These are phyloP conservation scores for Botrytis hyacinthi DNA, from an alignment of 2,329 filamentous ascomycete genomes.

Conservation along the genomic window DNA sequence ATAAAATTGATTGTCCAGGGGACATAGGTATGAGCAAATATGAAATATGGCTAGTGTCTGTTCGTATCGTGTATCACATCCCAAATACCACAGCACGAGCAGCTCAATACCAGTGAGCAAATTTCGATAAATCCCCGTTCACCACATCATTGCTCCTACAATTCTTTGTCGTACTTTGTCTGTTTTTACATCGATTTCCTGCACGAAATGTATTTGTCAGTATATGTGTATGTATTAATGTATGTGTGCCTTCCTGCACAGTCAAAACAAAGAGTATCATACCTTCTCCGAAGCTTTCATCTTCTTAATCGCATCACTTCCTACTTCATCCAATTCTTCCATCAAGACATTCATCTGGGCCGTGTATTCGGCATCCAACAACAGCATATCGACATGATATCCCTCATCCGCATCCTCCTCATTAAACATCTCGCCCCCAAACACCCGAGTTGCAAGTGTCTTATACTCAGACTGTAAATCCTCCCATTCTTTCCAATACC, in stretches of 20 bases:
- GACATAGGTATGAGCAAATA: not conserved
- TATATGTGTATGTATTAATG: not conserved
- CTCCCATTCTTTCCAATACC: slow-evolving; percentile 36
- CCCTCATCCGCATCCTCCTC: slow-evolving; percentile 20
- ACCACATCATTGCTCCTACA: slow-evolving; percentile 15
- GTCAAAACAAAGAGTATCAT: not conserved
- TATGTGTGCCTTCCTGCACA: not conserved
- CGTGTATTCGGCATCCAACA: slow-evolving; percentile 28
- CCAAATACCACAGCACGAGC: not conserved
- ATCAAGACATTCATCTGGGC: slow-evolving; percentile 26
- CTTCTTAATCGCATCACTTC: slow-evolving; percentile 26
- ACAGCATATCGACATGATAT: slow-evolving; percentile 29
- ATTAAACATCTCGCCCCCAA: slow-evolving; percentile 26
- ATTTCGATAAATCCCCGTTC: not conserved
- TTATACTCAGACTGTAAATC: slow-evolving; percentile 33
- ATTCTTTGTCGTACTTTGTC: slow-evolving; percentile 11
- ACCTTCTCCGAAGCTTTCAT: slow-evolving; percentile 36
- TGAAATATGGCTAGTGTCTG: not conserved
- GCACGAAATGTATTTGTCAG: not conserved
- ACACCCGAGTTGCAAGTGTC: slow-evolving; percentile 27
- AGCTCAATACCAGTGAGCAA: not conserved
- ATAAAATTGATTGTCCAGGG: not conserved
- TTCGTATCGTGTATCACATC: not conserved
- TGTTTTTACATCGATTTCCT: slow-evolving; percentile 25
- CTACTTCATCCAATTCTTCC: slow-evolving; percentile 29